Percentiles rank a stretch among this genome's conserved stretches.
Conservation (phyloP, 2,329 filamentous ascomycete species). For the Ascochyta lentis region DNA sequence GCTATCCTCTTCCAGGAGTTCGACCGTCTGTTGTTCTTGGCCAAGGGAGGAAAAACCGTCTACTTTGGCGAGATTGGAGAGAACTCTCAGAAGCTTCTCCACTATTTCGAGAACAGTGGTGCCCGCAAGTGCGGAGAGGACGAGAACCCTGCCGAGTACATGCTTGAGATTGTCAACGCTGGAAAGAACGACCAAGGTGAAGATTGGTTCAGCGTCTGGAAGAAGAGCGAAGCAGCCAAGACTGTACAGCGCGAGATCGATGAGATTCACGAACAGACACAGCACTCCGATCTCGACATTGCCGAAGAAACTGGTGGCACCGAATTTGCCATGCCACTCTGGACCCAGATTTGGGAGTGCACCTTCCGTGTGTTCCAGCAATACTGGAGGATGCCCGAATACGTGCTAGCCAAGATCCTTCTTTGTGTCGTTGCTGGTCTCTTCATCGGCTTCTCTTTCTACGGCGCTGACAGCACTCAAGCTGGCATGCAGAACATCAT, state of each 20-base stretch:
- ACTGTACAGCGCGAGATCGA: slow-evolving; percentile 49
- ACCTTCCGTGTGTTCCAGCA: slow-evolving; percentile 54
- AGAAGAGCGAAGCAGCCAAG: slow-evolving; percentile 26
- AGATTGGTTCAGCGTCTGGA: slow-evolving; percentile 54
- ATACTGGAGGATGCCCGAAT: slow-evolving; percentile 55
- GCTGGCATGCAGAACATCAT: slow-evolving; percentile 56
- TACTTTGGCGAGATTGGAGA: slow-evolving; percentile 58
- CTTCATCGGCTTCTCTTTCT: slow-evolving; percentile 54
- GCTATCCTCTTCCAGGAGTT: slow-evolving; percentile 56
- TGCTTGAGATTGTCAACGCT: slow-evolving; percentile 62
- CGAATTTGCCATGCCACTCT: slow-evolving; percentile 55
- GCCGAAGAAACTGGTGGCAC: slow-evolving; percentile 44
- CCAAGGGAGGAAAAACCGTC: slow-evolving; percentile 53
- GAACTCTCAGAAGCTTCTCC: slow-evolving; percentile 49
- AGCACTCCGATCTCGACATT: slow-evolving; percentile 33
- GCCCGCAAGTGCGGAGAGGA: slow-evolving; percentile 64
- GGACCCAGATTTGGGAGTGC: slow-evolving; percentile 43
- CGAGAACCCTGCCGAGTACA: slow-evolving; percentile 79
- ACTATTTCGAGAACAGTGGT: slow-evolving; percentile 69
- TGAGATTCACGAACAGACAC: slow-evolving; percentile 47
- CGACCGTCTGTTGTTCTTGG: slow-evolving; percentile 53
- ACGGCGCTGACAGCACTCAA: slow-evolving; percentile 41
- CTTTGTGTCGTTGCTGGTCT: slow-evolving; percentile 36
- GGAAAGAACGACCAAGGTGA: slow-evolving; percentile 37
- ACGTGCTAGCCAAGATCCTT: slow-evolving; percentile 47